Percentiles rank a stretch among this genome's conserved stretches.
Conservation (phyloP, 2,329 filamentous ascomycete species). For the Aspergillus fumigatiaffinis region DNA sequence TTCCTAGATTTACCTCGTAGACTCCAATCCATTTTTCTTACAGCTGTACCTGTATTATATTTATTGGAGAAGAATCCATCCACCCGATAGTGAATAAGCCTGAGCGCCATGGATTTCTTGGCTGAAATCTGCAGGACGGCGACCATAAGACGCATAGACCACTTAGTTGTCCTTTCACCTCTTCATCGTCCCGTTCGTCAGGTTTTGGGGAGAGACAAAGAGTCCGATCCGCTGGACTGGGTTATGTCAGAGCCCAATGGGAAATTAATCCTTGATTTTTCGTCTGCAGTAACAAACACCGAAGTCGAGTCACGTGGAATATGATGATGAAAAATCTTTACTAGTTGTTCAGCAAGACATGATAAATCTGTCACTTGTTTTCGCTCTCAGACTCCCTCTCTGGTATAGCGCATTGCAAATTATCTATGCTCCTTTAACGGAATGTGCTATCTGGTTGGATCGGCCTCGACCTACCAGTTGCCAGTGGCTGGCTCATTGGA, state of each 20-base stretch:
- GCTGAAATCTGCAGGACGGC: background rate
- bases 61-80: background rate
- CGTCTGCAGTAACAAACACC: background rate
- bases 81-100: background rate
- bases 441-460: background rate
- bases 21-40: no score
- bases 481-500: slow-evolving; percentile 9
- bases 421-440: no score
- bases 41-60: no score
- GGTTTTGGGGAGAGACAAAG: slow-evolving; percentile 9
- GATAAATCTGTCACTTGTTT: background rate
- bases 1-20: background rate
- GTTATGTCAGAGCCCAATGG: background rate
- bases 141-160: background rate
- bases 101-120: background rate
- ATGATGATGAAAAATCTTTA: no score
- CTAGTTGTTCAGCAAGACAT: no score
- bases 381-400: no score
- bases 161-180: background rate
- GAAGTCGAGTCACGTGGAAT: background rate
- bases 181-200: background rate
- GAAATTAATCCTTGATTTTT: background rate
- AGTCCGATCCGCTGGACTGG: slow-evolving; percentile 24
- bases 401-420: background rate
- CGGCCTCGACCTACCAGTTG: background rate